Percentiles rank a stretch among this genome's conserved stretches.
phyloP scores from a whole-genome alignment of 148 eudicot genomes.

The Nepenthes gracilis region DNA sequence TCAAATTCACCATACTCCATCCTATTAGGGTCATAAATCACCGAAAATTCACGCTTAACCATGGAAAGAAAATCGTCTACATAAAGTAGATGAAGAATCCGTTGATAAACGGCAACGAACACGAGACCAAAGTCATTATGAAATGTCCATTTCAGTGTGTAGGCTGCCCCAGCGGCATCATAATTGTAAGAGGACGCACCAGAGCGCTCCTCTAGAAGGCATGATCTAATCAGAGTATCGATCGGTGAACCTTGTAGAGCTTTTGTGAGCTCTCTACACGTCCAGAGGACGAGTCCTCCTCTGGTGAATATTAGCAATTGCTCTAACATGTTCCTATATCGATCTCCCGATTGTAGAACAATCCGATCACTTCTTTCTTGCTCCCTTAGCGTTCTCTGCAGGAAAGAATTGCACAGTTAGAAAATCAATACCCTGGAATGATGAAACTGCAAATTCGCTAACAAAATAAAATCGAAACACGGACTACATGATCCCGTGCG shows the following conservation, averaged over 20 bases:
- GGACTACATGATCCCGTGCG: no score
- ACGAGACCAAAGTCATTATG: conserved; percentile 95
- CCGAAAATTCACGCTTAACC: conserved; percentile 84
- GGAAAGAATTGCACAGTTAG: no score
- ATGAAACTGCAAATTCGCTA: no score
- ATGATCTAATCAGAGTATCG: conserved; percentile 81
- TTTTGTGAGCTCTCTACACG: conserved; percentile 82
- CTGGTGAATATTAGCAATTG: conserved; percentile 88
- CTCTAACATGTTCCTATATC: conserved; percentile 51
- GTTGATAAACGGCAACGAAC: conserved; percentile 93
- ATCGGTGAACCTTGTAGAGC: conserved; percentile 92
- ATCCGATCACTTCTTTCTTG: no score
- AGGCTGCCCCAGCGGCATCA: conserved; percentile 72
- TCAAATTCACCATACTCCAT: conserved; percentile 65
- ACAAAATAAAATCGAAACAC: no score
- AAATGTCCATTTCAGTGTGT: conserved; percentile 93
- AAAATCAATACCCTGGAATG: no score
- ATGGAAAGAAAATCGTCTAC: conserved; percentile 87
- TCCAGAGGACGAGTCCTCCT: conserved; percentile 99
- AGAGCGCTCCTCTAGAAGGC: conserved; percentile 90
- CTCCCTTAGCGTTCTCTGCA: no score
- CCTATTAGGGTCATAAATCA: conserved; percentile 66
- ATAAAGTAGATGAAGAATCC: conserved; percentile 71
- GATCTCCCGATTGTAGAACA: no score
- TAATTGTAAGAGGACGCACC: conserved; percentile 78